Evolutionary conservation across 495 filamentous ascomycete species (phyloP), one percentile per base, ranked within the genome.

Genomic region (Neurospora sp.): DNA sequence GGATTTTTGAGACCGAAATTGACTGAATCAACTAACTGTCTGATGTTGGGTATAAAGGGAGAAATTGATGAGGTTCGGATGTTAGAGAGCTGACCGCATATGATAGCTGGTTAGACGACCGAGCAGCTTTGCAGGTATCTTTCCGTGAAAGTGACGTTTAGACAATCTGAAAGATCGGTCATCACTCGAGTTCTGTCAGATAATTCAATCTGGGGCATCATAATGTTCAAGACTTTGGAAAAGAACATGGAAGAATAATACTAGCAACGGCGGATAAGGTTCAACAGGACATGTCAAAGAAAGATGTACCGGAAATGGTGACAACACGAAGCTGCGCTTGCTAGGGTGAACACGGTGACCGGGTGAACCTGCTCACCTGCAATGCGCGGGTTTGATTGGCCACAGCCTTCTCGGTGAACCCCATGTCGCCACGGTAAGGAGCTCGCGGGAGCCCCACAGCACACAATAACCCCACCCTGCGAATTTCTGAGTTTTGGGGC

Each of bases 381-480:
- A 8, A 66, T 35, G 3, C 27, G 1, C 14, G 2, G 14, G 14
- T 14, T 35, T 66, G 23, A 66, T 66, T 66, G 54, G 54, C 31
- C 7, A 18, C 12, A 4, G 5, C 12, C 54, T 18, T 16, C 2
- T 23, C 54, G 54, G 54, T 66, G 27, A 66, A 18, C 12, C 54
- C 54, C 27, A 35, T 37, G 54, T 35, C 27, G 54, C 20, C 14
- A 18, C 54, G 54, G 54, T 66, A 14, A 66, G 54, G 23, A 66
- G 54, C 54, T 62, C 7, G 5, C 7, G 37, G 31, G 39, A 23
- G 72, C 76, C 75, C 75, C 75, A 78, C 75, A 69, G 31, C 73
- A 73, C 78, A 78, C 73, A 74, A 76, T 72, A 74, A 73, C 76
- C 76, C 78, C 77, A 78, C 76, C 74, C 75, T 66, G 70, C 72